Evolutionary conservation across 106 monocot species (phyloP), one percentile per base, ranked within the genome.

Genomic region (Allium fistulosum): DNA sequence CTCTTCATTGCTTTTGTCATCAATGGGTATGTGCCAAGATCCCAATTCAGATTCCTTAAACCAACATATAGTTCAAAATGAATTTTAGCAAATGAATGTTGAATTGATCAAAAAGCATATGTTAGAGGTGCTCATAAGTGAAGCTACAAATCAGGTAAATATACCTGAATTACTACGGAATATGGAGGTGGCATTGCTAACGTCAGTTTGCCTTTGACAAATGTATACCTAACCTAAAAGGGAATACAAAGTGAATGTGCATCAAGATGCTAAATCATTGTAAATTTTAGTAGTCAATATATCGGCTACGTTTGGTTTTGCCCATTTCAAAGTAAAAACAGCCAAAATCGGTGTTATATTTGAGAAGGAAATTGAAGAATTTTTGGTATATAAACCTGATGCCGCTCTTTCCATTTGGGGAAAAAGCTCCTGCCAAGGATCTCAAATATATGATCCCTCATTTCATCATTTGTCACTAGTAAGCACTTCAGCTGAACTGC

Each of bases 361-460:
- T 37, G 37, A 37, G 37, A 37, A 37, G 4, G 37, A 37, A 37
- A 37, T 37, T 37, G 5, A 37, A 37, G 37, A 37, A 37, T 37
- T 3, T 48, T 37, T 27, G 11, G 4, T 53, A 27, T 59, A 72
- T 57, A 66, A 80, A 96, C 95, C 70, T 86, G 95, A 74, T 96
- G 95, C 10, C 91, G 74, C 61, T 91, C 88, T 78, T 96, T 96
- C 95, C 95, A 96, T 69, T 77, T 96, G 67, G 88, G 70, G 61
- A 91, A 88, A 46, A 85, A 80, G 53, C 77, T 80, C 37, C 80
- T 74, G 47, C 88, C 88, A 57, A 96, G 62, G 67, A 91, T 85
- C 72, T 96, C 88, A 82, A 91, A 96, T 75, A 96, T 91, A 68
- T 96, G 95, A 86, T 96, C 95, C 80, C 95, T 85, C 95, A 96